Percentiles rank a stretch among this genome's conserved stretches.
These are phyloP conservation scores for Hypholoma sublateritium DNA, from an alignment of 768 basidiomycete genomes.

Conservation along the genomic window DNA sequence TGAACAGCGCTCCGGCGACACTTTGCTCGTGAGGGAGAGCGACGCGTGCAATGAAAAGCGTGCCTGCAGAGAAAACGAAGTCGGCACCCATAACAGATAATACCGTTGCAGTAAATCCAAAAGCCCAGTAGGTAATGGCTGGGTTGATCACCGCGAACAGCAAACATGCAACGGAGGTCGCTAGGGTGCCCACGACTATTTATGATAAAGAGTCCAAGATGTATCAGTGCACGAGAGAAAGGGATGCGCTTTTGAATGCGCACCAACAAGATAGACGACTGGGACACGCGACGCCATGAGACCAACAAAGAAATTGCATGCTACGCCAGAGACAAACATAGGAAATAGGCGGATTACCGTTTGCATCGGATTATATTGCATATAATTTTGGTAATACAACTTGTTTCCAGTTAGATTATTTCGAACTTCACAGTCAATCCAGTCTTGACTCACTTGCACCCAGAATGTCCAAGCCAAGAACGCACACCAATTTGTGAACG, in stretches of 20 bases:
- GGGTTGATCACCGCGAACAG: slow-evolving; percentile 70
- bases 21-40: slow-evolving; percentile 70
- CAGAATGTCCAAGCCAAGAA: slow-evolving; percentile 54
- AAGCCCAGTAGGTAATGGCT: slow-evolving; percentile 66
- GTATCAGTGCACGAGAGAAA: neutral
- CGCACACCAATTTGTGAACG: slow-evolving; percentile 61
- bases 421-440: neutral
- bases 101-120: slow-evolving; percentile 67
- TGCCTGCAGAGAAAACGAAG: slow-evolving; percentile 73
- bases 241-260: slow-evolving; percentile 14
- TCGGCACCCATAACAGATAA: slow-evolving; percentile 74
- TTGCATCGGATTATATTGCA: slow-evolving; percentile 49
- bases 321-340: slow-evolving; percentile 64
- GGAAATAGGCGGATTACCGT: slow-evolving; percentile 70
- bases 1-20: slow-evolving; percentile 73
- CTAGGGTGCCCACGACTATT: slow-evolving; percentile 45
- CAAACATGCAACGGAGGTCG: slow-evolving; percentile 58
- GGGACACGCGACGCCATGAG: slow-evolving; percentile 55
- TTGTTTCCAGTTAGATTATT: slow-evolving; percentile 20
- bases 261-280: slow-evolving; percentile 59
- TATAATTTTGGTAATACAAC: slow-evolving; percentile 75
- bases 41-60: slow-evolving; percentile 72
- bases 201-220: neutral
- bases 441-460: slow-evolving; percentile 20
- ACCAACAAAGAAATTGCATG: slow-evolving; percentile 68